These are phyloP conservation scores for Fusarium sp. DNA, from an alignment of 2,329 filamentous ascomycete genomes.

Conservation along the genomic window DNA sequence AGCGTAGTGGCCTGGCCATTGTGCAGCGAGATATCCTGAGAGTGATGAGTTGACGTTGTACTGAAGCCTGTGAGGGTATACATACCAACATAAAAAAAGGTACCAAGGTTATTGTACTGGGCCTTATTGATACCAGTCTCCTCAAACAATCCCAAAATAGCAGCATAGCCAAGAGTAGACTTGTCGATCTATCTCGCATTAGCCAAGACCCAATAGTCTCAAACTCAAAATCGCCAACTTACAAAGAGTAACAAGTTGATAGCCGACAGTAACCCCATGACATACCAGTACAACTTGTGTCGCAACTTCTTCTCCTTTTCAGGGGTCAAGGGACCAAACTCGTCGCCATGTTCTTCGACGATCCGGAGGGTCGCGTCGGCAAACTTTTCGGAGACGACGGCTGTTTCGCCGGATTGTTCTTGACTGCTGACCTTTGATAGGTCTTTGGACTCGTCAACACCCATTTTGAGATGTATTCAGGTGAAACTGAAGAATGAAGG, in stretches of 20 bases:
- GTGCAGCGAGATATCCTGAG: conserved; percentile 52
- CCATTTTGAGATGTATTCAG: not conserved
- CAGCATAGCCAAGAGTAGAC: conserved; percentile 53
- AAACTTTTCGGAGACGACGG: conserved; percentile 38
- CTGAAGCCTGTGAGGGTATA: not conserved
- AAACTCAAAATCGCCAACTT: conserved; percentile 16
- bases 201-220: not conserved
- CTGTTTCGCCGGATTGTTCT: conserved; percentile 2
- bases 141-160: conserved; percentile 54
- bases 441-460: conserved; percentile 2
- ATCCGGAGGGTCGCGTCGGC: conserved; percentile 53
- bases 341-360: conserved; percentile 50
- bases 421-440: conserved; percentile 15
- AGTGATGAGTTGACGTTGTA: not conserved
- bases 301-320: conserved; percentile 48
- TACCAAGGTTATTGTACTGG: conserved; percentile 55
- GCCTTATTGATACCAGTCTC: conserved; percentile 53
- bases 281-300: conserved; percentile 48
- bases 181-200: conserved; percentile 51
- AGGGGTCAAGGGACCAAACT: conserved; percentile 47
- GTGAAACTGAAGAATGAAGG: not conserved
- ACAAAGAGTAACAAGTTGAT: conserved; percentile 54
- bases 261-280: conserved; percentile 48
- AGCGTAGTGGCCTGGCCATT: conserved; percentile 54
- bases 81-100: conserved; percentile 56